These are phyloP conservation scores for Microdochium nivale DNA, from an alignment of 2,329 filamentous ascomycete genomes.

Conservation along the genomic window DNA sequence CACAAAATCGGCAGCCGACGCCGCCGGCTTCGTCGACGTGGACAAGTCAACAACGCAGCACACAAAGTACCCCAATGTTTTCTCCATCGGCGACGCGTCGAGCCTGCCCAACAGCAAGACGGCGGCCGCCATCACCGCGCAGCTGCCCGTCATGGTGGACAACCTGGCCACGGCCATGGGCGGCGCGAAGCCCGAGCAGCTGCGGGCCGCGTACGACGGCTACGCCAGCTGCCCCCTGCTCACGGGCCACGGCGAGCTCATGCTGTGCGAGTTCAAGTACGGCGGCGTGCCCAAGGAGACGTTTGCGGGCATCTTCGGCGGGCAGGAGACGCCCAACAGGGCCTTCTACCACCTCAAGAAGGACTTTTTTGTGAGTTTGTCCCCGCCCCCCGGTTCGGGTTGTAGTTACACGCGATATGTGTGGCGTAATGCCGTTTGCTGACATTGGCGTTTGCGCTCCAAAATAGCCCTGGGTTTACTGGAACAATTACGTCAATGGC, in stretches of 20 bases:
- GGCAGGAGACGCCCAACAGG: slow-evolving; percentile 28
- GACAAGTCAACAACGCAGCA: slow-evolving; percentile 23
- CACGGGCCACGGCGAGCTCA: slow-evolving; percentile 33
- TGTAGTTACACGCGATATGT: background rate
- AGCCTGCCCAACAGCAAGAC: slow-evolving; percentile 33
- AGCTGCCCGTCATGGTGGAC: slow-evolving; percentile 31
- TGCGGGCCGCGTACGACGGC: slow-evolving; percentile 27
- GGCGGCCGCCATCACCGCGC: slow-evolving; percentile 33
- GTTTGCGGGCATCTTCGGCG: slow-evolving; percentile 23
- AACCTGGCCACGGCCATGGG: slow-evolving; percentile 27
- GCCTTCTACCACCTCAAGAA: slow-evolving; percentile 35
- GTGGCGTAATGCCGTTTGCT: too few relatives aligned
- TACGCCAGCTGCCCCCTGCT: slow-evolving; percentile 37
- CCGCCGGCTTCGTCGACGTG: slow-evolving; percentile 23
- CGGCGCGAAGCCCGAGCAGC: slow-evolving; percentile 17
- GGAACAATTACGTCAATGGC: slow-evolving; percentile 17
- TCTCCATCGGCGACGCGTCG: slow-evolving; percentile 29
- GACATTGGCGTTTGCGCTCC: background rate
- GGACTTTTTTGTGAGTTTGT: slow-evolving; percentile 28
- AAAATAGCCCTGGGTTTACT: slow-evolving; percentile 19
- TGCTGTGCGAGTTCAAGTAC: slow-evolving; percentile 40
- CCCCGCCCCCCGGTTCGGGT: background rate
- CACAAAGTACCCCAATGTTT: slow-evolving; percentile 27
- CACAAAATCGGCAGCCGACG: slow-evolving; percentile 38
- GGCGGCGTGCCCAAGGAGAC: slow-evolving; percentile 36